Conservation (phyloP, 805 yeast genomes). For the Candida andamanensis region DNA sequence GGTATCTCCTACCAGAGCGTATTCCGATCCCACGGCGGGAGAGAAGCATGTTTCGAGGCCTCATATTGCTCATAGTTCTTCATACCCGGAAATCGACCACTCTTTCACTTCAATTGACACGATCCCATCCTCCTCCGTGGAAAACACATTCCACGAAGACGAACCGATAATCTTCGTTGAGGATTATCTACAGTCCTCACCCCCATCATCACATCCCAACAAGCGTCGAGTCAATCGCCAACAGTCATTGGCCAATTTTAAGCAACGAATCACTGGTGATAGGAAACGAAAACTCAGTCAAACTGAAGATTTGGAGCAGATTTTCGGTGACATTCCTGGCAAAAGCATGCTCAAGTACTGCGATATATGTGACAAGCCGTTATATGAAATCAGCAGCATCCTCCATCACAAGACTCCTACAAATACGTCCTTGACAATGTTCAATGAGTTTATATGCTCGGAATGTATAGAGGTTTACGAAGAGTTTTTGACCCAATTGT, state of each 20-base stretch:
- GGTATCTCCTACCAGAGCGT: neutral
- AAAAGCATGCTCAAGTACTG: conserved; percentile 44
- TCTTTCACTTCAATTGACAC: conserved; percentile 13
- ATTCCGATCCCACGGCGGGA: too few species aligned
- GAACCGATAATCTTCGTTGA: conserved; percentile 49
- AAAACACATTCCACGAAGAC: conserved; percentile 18
- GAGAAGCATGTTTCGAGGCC: conserved; percentile 1
- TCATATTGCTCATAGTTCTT: neutral
- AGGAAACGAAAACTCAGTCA: conserved; percentile 4
- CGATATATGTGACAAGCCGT: conserved; percentile 64
- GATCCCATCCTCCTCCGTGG: conserved; percentile 11
- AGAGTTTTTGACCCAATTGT: conserved; percentile 39
- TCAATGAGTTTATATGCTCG: conserved; percentile 57
- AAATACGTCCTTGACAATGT: conserved; percentile 6
- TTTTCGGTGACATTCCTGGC: conserved; percentile 37
- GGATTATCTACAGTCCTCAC: conserved; percentile 43
- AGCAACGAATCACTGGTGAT: conserved; percentile 14
- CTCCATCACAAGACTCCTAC: conserved; percentile 14
- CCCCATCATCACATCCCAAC: conserved; percentile 2
- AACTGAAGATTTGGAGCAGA: conserved; percentile 27
- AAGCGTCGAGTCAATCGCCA: conserved; percentile 19
- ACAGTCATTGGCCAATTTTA: conserved; percentile 35
- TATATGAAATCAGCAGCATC: conserved; percentile 54
- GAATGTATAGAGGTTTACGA: conserved; percentile 58
- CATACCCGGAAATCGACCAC: conserved; percentile 7